Base-by-base conservation (phyloP, 73 alveolate genomes). In the Blepharisma stoltei region DNA sequence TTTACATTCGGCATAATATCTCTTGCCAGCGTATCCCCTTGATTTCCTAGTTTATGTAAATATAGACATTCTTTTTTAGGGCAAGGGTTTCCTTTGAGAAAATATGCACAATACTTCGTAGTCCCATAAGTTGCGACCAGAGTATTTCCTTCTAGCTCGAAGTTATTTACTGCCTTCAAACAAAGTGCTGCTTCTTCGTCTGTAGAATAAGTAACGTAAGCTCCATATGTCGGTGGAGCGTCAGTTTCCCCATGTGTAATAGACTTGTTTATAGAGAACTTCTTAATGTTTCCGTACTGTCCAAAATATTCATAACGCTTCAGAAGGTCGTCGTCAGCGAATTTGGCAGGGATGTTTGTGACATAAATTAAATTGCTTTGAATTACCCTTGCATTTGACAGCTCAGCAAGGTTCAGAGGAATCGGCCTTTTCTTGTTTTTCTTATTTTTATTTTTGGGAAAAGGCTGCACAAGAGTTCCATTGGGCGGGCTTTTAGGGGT, bases 41-140 rank as follows among this genome's bases (percentile, higher is more conserved):
- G 73, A 2, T 20, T 14, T 8, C 46, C 88, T 7, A 77, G 6
- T 14, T 76, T 70, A 77, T 86, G 93, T 54, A 81, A 67, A 81
- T 68, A 86, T 6, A 77, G 80, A 69, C 93, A 86, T 7, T 93
- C 95, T 78, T 86, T 87, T 69, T 93, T 93, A 71, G 79, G 76
- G 71, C 98, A 93, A 50, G 67, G 88, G 44, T 88, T 73, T 37
- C 81, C 88, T 78, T 83, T 90, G 54, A 93, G 80, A 83, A 93
- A 93, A 83, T 90, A 87, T 45, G 82, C 65, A 73, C 98, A 93
- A 75, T 93, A 93, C 76, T 93, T 93, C 6, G 98, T 93, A 23
- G 97, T 87, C 6, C 98, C 98, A 80, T 82, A 93, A 68, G 93
- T 87, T 14, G 94, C 97, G 73, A 91, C 84, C 67, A 93, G 83